phyloP scores from a whole-genome alignment of 2,329 filamentous ascomycete species.

The Geosmithia flava region DNA sequence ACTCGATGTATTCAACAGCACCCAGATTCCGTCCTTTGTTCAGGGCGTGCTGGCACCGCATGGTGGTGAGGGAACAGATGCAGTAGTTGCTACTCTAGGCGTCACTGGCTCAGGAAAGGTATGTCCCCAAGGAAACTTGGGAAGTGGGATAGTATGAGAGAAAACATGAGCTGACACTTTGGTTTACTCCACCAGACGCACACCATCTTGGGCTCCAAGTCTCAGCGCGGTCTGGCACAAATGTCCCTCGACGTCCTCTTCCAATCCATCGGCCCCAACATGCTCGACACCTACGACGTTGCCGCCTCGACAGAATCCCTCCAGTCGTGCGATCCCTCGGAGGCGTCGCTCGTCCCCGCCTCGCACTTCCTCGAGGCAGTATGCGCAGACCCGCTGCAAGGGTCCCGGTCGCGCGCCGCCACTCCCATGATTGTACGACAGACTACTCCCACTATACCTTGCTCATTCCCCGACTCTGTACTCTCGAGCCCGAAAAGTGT shows the following conservation, averaged over 20 bases:
- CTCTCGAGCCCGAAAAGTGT: slow-evolving; percentile 27
- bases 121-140: slow-evolving; percentile 6
- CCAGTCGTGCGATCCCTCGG: slow-evolving; percentile 64
- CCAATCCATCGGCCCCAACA: slow-evolving; percentile 60
- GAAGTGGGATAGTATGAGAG: neutral
- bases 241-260: slow-evolving; percentile 85
- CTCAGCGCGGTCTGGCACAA: slow-evolving; percentile 81
- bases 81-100: slow-evolving; percentile 78
- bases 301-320: slow-evolving; percentile 61
- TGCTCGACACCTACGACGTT: slow-evolving; percentile 49
- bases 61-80: slow-evolving; percentile 73
- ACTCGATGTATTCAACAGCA: slow-evolving; percentile 74
- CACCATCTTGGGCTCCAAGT: slow-evolving; percentile 82
- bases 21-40: slow-evolving; percentile 61
- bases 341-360: slow-evolving; percentile 65
- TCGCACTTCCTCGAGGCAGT: slow-evolving; percentile 66
- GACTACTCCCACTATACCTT: slow-evolving; percentile 4
- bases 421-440: slow-evolving; percentile 57
- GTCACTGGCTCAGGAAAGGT: slow-evolving; percentile 97
- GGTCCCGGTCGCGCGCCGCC: slow-evolving; percentile 51
- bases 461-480: slow-evolving; percentile 8
- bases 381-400: slow-evolving; percentile 51
- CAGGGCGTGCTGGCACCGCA: slow-evolving; percentile 67
- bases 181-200: slow-evolving; percentile 53
- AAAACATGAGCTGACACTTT: neutral